Evolutionary conservation across 495 filamentous ascomycete species (phyloP).

Genomic region (Letharia columbiana): DNA sequence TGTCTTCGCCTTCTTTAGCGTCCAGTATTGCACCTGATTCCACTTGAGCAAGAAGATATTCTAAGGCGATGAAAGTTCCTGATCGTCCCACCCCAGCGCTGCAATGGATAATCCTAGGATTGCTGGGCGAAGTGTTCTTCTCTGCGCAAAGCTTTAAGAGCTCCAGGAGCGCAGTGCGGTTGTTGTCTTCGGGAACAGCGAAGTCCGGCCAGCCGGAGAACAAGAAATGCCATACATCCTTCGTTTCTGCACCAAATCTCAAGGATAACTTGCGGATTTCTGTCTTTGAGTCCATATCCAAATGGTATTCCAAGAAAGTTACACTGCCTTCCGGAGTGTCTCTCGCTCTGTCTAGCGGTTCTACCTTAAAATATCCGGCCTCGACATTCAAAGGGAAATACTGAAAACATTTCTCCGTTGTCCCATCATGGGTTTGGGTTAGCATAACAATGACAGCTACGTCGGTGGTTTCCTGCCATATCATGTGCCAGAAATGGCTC

Average conservation of each 20-base stretch:
- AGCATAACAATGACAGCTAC: slow-evolving; percentile 92
- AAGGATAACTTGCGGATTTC: slow-evolving; percentile 50
- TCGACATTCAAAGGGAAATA: slow-evolving; percentile 68
- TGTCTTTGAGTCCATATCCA: slow-evolving; percentile 42
- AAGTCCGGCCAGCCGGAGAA: slow-evolving; percentile 96
- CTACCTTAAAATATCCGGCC: slow-evolving; percentile 34
- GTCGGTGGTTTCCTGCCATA: slow-evolving; percentile 71
- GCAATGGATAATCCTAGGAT: slow-evolving; percentile 86
- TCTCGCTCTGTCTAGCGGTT: slow-evolving; percentile 42
- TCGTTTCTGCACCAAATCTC: slow-evolving; percentile 50
- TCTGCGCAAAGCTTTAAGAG: slow-evolving; percentile 67
- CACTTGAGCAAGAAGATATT: slow-evolving; percentile 77
- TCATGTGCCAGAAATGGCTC: slow-evolving; percentile 91
- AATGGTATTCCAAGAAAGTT: slow-evolving; percentile 39
- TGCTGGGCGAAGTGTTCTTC: slow-evolving; percentile 53
- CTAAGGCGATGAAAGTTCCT: slow-evolving; percentile 91
- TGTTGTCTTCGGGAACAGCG: slow-evolving; percentile 70
- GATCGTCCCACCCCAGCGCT: slow-evolving; percentile 89
- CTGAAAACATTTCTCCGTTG: slow-evolving; percentile 81
- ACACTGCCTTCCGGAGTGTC: slow-evolving; percentile 34
- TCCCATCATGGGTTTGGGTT: slow-evolving; percentile 75
- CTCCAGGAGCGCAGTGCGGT: slow-evolving; percentile 68
- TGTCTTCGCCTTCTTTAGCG: slow-evolving; percentile 40
- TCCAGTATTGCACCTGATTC: slow-evolving; percentile 59
- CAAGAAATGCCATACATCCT: slow-evolving; percentile 78